phyloP scores from a whole-genome alignment of 352 stramenopile genomes.

The Pythium guiyangense region DNA sequence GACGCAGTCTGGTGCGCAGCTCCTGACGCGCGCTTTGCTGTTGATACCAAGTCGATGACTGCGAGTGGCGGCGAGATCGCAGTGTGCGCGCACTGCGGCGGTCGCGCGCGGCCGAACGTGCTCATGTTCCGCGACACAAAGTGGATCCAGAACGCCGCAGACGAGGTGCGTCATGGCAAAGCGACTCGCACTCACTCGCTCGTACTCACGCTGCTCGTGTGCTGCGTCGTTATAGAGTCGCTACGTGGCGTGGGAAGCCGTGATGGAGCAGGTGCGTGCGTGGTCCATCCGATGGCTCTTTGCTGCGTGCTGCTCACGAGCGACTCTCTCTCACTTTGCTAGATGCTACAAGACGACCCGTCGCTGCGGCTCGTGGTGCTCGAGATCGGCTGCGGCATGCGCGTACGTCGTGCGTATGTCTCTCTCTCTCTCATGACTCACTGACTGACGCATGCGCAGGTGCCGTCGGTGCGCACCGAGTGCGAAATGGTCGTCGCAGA shows the following conservation, averaged over 20 bases:
- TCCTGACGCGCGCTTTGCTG: conserved; percentile 43
- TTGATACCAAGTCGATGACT: conserved; percentile 67
- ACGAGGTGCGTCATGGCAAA: conserved; percentile 40
- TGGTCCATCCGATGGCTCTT: no score
- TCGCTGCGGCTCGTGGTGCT: conserved; percentile 64
- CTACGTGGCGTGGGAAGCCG: conserved; percentile 76
- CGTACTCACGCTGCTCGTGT: background rate
- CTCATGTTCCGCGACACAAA: conserved; percentile 90
- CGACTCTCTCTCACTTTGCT: background rate
- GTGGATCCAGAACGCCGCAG: conserved; percentile 67
- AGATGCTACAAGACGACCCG: conserved; percentile 71
- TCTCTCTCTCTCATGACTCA: background rate
- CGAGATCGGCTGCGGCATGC: conserved; percentile 78
- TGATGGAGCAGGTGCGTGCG: conserved; percentile 54
- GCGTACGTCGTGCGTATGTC: conserved; percentile 21
- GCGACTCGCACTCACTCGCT: background rate
- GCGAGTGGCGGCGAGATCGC: conserved; percentile 27
- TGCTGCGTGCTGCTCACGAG: no score
- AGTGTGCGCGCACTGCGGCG: conserved; percentile 52
- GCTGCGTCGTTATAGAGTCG: conserved; percentile 23
- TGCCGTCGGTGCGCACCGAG: conserved; percentile 74
- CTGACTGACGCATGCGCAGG: conserved; percentile 22
- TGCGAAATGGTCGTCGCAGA: conserved; percentile 80
- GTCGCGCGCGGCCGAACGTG: conserved; percentile 76
- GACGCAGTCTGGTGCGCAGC: conserved; percentile 55